Evolutionary conservation across 1,284 basidiomycete genomes (phyloP), one percentile per base, ranked within the genome.

Genomic region (Tilletiaria anomala): DNA sequence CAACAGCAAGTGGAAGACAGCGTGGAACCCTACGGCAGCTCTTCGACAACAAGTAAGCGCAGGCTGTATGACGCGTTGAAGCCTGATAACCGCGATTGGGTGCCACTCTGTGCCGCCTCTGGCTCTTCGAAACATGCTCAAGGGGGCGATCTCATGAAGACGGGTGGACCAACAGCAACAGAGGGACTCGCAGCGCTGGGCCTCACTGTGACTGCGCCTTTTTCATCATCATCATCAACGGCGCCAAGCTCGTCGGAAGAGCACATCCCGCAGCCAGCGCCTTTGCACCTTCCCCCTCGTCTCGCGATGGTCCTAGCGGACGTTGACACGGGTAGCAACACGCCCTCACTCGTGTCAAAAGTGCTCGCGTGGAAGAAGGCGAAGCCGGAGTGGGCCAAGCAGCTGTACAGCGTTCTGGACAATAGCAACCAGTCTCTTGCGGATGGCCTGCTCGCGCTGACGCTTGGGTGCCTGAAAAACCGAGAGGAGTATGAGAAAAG

Each of bases 291-390:
- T 6, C 64, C 64, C 4, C 60, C 64, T 0, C 50, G 52, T 33
- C 37, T 65, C 10, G 50, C 52, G 15, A 42, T 66, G 23, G 50
- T 61, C 11, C 46, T 66, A 2, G 64, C 61, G 8, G 64, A 66
- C 38, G 62, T 66, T 6, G 61, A 66, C 31, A 54, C 64, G 3
- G 64, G 64, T 4, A 55, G 51, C 15, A 63, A 65, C 43, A 66
- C 64, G 2, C 64, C 60, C 1, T 56, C 52, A 18, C 35, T 66
- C 31, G 64, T 66, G 11, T 52, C 54, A n/a, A 54, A 56, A 26
- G 61, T 66, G 16, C 44, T 56, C 6, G 51, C 50, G 6, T 66
- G 62, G 57, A 32, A 53, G 6, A 49, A 51, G 17, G 43, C 46
- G 18, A 58, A 64, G 48, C 56, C 58, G 10, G 55, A 53, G 18